Percentiles rank a stretch among this genome's conserved stretches.
phyloP scores from a whole-genome alignment of 1,139 yeast genomes.

The Candida tropicalis region DNA sequence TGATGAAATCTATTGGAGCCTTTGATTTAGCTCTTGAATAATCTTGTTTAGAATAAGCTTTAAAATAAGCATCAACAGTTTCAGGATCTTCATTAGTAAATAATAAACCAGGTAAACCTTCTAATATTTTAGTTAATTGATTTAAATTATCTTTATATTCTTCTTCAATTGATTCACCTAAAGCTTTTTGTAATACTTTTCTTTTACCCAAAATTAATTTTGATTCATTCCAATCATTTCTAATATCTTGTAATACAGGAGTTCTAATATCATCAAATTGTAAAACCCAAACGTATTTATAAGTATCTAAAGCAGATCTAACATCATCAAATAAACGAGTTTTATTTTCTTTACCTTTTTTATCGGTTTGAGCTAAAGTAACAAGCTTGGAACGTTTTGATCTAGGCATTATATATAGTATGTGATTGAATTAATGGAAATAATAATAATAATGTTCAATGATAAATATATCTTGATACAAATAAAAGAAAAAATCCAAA shows the following conservation, averaged over 20 bases:
- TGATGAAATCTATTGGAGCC: conserved; percentile 78
- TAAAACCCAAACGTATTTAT: conserved; percentile 80
- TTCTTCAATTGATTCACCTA: conserved; percentile 84
- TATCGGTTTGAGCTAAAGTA: conserved; percentile 94
- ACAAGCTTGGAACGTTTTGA: conserved; percentile 92
- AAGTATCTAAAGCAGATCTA: conserved; percentile 76
- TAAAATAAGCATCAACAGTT: conserved; percentile 83
- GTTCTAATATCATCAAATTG: conserved; percentile 92
- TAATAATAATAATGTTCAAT: too few relatives aligned
- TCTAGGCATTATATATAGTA: conserved; percentile 69
- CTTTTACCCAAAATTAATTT: conserved; percentile 88
- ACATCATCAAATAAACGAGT: conserved; percentile 89
- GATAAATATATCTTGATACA: neutral
- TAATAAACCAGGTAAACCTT: conserved; percentile 82
- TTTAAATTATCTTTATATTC: conserved; percentile 87
- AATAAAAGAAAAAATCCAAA: neutral
- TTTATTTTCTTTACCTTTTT: conserved; percentile 92
- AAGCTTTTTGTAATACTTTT: conserved; percentile 88
- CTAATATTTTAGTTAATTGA: conserved; percentile 56
- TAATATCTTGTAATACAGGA: conserved; percentile 89
- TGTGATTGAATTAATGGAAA: neutral
- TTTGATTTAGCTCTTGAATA: conserved; percentile 87
- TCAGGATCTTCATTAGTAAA: conserved; percentile 86
- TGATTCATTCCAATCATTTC: conserved; percentile 92
- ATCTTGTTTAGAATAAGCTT: conserved; percentile 75